Conservation (phyloP, 2,329 filamentous ascomycete species). For the Xylariales sp. region DNA sequence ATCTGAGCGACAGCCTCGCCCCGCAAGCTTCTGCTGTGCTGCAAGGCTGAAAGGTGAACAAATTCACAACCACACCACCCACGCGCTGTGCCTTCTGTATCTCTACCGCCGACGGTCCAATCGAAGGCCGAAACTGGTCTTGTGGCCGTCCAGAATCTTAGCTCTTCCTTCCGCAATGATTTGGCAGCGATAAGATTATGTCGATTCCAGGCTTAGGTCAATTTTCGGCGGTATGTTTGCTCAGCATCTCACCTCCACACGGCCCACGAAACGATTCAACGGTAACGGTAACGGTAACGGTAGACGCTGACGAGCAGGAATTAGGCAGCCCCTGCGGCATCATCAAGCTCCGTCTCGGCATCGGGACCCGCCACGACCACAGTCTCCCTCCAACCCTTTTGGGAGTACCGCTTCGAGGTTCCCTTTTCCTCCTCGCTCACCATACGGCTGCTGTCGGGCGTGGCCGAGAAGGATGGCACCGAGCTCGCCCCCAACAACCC, state of each 20-base stretch:
- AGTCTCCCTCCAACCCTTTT: slow-evolving; percentile 54
- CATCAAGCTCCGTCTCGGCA: slow-evolving; percentile 23
- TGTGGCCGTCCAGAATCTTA: no score
- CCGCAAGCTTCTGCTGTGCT: slow-evolving; percentile 4
- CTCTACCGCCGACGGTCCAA: no score
- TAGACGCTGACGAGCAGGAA: not conserved
- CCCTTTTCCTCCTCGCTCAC: slow-evolving; percentile 40
- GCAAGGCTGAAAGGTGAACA: slow-evolving; percentile 2
- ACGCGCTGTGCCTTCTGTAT: no score
- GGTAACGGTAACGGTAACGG: no score
- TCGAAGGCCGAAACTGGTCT: no score
- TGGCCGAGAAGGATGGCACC: slow-evolving; percentile 90
- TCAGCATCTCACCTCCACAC: no score
- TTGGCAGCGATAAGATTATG: slow-evolving; percentile 46
- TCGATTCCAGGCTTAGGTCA: slow-evolving; percentile 72
- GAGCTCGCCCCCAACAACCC: slow-evolving; percentile 78
- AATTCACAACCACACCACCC: not conserved
- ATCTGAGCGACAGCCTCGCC: no score
- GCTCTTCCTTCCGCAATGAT: slow-evolving; percentile 7
- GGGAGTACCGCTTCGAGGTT: slow-evolving; percentile 78
- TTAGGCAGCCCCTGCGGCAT: slow-evolving; percentile 14
- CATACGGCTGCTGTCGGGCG: slow-evolving; percentile 68
- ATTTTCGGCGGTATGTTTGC: slow-evolving; percentile 50
- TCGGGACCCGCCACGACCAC: slow-evolving; percentile 36
- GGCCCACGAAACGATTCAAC: no score